Evolutionary conservation across 257 asterid species (phyloP).

Genomic region (Haberlea rhodopensis): DNA sequence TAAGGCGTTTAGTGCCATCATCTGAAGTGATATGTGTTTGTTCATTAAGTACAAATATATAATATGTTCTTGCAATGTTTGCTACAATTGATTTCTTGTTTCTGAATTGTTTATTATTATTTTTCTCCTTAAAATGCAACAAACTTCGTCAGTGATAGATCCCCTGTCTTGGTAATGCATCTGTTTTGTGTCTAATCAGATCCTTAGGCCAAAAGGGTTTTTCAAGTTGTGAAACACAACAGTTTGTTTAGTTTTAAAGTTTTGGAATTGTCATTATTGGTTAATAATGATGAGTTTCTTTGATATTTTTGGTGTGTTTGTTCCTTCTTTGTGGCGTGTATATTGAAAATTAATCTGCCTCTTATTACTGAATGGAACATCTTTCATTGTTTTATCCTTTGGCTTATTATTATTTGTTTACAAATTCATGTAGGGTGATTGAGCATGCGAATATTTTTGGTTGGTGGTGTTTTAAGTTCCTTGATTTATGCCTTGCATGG

Average conservation of each 20-base stretch:
- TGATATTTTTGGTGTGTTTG: slow-evolving; percentile 4
- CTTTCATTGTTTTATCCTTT: not conserved
- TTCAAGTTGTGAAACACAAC: not conserved
- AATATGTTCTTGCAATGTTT: not conserved
- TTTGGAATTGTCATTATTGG: not conserved
- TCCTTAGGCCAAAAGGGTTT: not conserved
- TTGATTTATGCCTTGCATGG: not conserved
- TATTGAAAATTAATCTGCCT: not conserved
- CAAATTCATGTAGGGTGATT: not conserved
- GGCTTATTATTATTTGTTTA: too few species aligned
- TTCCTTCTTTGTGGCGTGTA: slow-evolving; percentile 9
- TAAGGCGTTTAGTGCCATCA: slow-evolving; percentile 6
- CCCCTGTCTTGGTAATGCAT: not conserved
- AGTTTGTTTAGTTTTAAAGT: not conserved
- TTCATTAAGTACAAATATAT: not conserved
- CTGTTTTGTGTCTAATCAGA: not conserved
- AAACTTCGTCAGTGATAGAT: not conserved
- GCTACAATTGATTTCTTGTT: slow-evolving; percentile 3
- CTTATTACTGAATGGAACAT: not conserved
- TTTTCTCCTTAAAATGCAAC: not conserved
- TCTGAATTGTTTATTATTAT: slow-evolving; percentile 3
- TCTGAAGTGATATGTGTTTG: slow-evolving; percentile 8
- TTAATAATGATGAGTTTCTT: not conserved
- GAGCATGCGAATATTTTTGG: not conserved
- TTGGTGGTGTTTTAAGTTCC: not conserved